These are phyloP conservation scores for Trichothecium sympodiale DNA, from an alignment of 2,329 filamentous ascomycete genomes.

Conservation along the genomic window DNA sequence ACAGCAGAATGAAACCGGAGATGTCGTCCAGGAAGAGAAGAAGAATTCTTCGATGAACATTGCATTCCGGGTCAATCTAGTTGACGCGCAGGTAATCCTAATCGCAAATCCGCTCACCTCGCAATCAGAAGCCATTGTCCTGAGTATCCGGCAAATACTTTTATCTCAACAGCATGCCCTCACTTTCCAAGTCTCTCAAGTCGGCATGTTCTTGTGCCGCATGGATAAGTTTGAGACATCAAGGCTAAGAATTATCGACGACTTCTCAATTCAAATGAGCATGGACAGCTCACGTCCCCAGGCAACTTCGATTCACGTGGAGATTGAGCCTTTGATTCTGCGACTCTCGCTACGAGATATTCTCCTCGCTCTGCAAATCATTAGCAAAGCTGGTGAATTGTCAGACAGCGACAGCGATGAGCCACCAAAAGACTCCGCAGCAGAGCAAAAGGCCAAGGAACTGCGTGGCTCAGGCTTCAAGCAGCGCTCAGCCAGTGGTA, in stretches of 20 bases:
- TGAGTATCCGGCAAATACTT: slow-evolving; percentile 87
- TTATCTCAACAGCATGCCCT: slow-evolving; percentile 89
- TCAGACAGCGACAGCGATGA: slow-evolving; percentile 50
- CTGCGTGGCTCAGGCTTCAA: slow-evolving; percentile 37
- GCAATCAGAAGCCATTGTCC: slow-evolving; percentile 89
- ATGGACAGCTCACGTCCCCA: slow-evolving; percentile 60
- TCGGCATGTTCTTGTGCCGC: slow-evolving; percentile 96
- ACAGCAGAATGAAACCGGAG: slow-evolving; percentile 10
- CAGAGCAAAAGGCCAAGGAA: slow-evolving; percentile 46
- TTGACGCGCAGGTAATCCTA: slow-evolving; percentile 91
- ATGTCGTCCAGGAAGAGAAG: slow-evolving; percentile 9
- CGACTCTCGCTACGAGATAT: slow-evolving; percentile 90
- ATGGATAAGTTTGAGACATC: slow-evolving; percentile 97
- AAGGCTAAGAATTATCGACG: slow-evolving; percentile 83
- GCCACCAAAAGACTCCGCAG: slow-evolving; percentile 11
- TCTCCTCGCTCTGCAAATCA: slow-evolving; percentile 81
- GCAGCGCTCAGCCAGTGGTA: slow-evolving; percentile 45
- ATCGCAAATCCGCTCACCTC: slow-evolving; percentile 87
- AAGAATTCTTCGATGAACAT: slow-evolving; percentile 47
- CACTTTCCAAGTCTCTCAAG: slow-evolving; percentile 83
- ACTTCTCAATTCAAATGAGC: slow-evolving; percentile 85
- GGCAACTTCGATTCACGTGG: slow-evolving; percentile 69
- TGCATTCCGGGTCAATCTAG: slow-evolving; percentile 84
- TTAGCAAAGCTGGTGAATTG: slow-evolving; percentile 81
- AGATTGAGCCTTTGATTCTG: slow-evolving; percentile 84